Base-by-base conservation (phyloP, 2,329 filamentous ascomycete genomes). In the Pseudogymnoascus sp. region DNA sequence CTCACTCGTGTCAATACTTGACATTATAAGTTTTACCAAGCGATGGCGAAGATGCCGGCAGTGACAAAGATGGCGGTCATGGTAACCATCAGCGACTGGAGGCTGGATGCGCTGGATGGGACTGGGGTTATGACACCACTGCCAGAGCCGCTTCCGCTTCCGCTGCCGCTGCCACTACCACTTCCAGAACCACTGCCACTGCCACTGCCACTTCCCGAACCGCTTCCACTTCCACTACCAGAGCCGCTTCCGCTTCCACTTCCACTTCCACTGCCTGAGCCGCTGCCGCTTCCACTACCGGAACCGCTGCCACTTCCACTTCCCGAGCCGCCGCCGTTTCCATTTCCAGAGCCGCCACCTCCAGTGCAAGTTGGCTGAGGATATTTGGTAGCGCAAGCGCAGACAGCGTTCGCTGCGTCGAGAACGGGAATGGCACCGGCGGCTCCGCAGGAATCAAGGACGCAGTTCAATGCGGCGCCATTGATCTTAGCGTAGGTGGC, bases 41-140 rank as follows among this genome's bases (percentile, higher is more conserved):
- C 51, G n/a, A 57, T 13, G 5, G 51, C 51, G 10, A 57, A 57
- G 28, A 57, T 19, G 28, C 51, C 51, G 2, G 51, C 51, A 57
- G 51, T 57, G 25, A 57, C 10, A 10, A 57, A 57, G 51, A 57
- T 57, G n/a, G 51, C 51, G 28, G 51, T 34, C 51, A 57, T 57
- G 14, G 51, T 57, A 16, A 34, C 51, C 51, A 57, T 57, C 51
- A 57, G 19, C 10, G 51, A 57, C 51, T 57, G 51, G 16, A 34
- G 25, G 51, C 25, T 21, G 51, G 51, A 57, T 57, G 51, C 51
- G 51, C 51, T 34, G 51, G 51, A 57, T 57, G 51, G 51, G 28
- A 57, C 51, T 4, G 51, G 51, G 14, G 51, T 57, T 13, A 57
- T 57, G 6, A 57, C 16, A 57, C 48, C 48, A 51, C 45, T 28